phyloP scores from a whole-genome alignment of 441 rosid genomes.

The Croton laevigatus region DNA sequence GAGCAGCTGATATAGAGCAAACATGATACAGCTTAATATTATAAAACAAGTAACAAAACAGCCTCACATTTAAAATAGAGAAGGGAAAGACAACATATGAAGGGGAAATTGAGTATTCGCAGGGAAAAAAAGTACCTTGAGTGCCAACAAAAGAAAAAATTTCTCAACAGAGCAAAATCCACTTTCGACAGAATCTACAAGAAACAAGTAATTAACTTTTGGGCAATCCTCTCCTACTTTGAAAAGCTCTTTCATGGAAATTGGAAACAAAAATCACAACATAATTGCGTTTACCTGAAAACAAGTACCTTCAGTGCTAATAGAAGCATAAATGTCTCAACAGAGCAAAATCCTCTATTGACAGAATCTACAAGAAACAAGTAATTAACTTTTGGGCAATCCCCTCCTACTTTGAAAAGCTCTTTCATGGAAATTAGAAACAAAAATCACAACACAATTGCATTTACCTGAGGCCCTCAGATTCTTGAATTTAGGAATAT shows the following conservation, averaged over 20 bases:
- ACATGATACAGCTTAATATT: neutral
- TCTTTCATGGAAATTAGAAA: no score
- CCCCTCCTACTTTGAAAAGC: constrained; percentile 91
- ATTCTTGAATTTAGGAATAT: no score
- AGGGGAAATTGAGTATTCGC: neutral
- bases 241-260: constrained; percentile 95
- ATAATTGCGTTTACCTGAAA: no score
- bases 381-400: constrained; percentile 89
- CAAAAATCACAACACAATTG: no score
- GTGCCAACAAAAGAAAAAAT: constrained; percentile 81
- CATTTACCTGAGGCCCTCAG: no score
- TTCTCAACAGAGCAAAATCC: constrained; percentile 93
- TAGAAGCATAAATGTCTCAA: constrained; percentile 87
- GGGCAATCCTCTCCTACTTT: constrained; percentile 94
- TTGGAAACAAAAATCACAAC: no score
- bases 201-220: constrained; percentile 83
- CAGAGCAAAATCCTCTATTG: constrained; percentile 87
- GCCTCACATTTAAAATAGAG: neutral
- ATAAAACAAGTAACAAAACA: neutral
- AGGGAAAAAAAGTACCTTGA: constrained; percentile 56
- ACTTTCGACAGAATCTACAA: constrained; percentile 94
- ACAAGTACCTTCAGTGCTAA: constrained; percentile 77
- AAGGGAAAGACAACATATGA: no score
- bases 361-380: constrained; percentile 96
- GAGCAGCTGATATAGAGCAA: neutral